Evolutionary conservation across 495 filamentous ascomycete species (phyloP), one percentile per base, ranked within the genome.

Genomic region (Parmelia sp.): DNA sequence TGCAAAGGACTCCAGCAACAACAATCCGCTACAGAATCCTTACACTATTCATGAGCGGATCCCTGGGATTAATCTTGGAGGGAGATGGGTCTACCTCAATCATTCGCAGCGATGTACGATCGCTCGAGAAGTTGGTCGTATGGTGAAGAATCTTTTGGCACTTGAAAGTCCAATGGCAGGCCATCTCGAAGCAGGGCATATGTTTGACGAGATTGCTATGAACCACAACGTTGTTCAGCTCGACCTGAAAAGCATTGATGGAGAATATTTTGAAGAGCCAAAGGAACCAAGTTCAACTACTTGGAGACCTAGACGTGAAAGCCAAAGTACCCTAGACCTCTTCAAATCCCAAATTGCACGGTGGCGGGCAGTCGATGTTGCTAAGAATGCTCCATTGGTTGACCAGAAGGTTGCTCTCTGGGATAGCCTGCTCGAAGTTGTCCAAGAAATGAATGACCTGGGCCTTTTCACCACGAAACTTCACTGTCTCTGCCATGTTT

Each of bases 401-500:
- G 44, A 64, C 21, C 10, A 23, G 15, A 31, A 4, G 7, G 31
- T 53, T 29, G 31, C 12, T 7, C 25, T 63, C 12, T 65, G 29
- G 27, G 60, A 69, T 10, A 36, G 36, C 14, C 15, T 64, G 36
- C 21, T 66, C 39, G 31, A 64, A 8, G 61, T 64, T 14, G 51
- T 42, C n/a, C 40, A 37, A 25, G 55, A 64, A 35, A 69, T 66
- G 57, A 25, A 64, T 36, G 27, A 14, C 27, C 25, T 61, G 4
- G 35, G 21, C 21, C 1, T 57, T 12, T 69, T 66, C n/a, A 68
- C 19, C 45, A 63, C 40, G 12, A 42, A 21, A 31, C 57, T n/a
- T 15, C n/a, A 67, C 25, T 75, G 64, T n/a, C 62, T 78, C 25
- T 76, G 70, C 37, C 76, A 78, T 57, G 62, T 73, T 14, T 74